phyloP scores from a whole-genome alignment of 2,329 filamentous ascomycete genomes.

The Rutstroemia sydowiana region DNA sequence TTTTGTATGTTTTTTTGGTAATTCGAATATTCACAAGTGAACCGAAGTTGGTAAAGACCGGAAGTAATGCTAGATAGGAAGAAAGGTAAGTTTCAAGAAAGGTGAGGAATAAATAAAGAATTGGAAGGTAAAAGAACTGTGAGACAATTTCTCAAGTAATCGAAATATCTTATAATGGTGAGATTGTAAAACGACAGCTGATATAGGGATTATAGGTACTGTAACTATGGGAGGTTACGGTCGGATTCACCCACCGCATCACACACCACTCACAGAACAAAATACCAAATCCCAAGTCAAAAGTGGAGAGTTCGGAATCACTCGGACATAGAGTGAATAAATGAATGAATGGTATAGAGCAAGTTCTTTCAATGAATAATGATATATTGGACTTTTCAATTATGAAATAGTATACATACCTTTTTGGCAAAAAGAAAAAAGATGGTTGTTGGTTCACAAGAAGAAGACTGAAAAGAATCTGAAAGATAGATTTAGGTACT shows the following conservation, averaged over 20 bases:
- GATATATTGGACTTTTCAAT: too few relatives aligned
- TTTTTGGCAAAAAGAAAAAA: not conserved
- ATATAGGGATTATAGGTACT: not conserved
- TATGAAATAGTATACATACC: too few relatives aligned
- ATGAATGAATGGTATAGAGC: too few relatives aligned
- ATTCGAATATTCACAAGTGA: not conserved
- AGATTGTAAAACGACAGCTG: not conserved
- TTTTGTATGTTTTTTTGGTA: slow-evolving; percentile 1
- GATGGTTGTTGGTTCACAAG: not conserved
- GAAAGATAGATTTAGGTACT: too few relatives aligned
- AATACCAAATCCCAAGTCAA: not conserved
- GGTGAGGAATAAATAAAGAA: not conserved
- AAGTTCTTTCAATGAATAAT: too few relatives aligned
- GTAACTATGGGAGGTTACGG: not conserved
- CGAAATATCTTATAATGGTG: not conserved
- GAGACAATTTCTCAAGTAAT: not conserved
- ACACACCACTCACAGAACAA: too few relatives aligned
- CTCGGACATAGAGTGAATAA: too few relatives aligned
- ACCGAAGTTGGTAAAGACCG: not conserved
- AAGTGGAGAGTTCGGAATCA: not conserved
- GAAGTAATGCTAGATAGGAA: not conserved
- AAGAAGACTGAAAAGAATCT: too few relatives aligned
- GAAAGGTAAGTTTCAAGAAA: too few relatives aligned
- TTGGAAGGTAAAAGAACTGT: not conserved
- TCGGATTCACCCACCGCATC: too few relatives aligned